Evolutionary conservation across 169 alveolate genomes (phyloP).

Genomic region (Plasmodium yoelii): DNA sequence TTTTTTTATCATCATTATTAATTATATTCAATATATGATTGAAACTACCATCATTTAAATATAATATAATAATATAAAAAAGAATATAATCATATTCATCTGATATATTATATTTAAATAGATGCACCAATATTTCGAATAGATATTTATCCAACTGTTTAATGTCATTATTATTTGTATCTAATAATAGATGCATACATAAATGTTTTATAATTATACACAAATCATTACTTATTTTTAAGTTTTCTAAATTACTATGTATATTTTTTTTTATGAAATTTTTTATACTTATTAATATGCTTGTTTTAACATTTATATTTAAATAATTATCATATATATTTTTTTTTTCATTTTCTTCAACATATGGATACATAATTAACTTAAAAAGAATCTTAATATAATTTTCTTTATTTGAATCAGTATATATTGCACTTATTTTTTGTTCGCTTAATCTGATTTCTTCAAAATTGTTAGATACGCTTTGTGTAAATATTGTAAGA

Average conservation of each 20-base stretch:
- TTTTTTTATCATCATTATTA: conserved; percentile 46
- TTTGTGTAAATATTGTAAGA: conserved; percentile 26
- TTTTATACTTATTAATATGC: conserved; percentile 57
- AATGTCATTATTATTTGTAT: conserved; percentile 47
- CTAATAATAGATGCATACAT: conserved; percentile 61
- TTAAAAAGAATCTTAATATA: conserved; percentile 44
- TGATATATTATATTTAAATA: conserved; percentile 37
- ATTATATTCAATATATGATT: background rate
- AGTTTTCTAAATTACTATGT: conserved; percentile 49
- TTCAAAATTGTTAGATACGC: conserved; percentile 55
- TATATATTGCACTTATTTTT: conserved; percentile 28
- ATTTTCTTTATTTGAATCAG: conserved; percentile 31
- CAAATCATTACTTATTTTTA: conserved; percentile 34
- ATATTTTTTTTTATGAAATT: conserved; percentile 52
- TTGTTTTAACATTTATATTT: conserved; percentile 50
- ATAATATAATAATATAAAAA: conserved; percentile 26
- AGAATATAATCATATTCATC: conserved; percentile 63
- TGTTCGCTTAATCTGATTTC: conserved; percentile 35
- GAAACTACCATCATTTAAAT: conserved; percentile 13
- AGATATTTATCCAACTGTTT: conserved; percentile 23
- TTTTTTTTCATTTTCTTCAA: conserved; percentile 31
- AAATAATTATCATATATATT: conserved; percentile 20
- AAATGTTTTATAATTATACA: conserved; percentile 50
- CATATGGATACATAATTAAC: conserved; percentile 48
- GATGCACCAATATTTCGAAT: conserved; percentile 19